Evolutionary conservation across 176 grass and related monocot genomes (phyloP), one percentile per base, ranked within the genome.

Genomic region (Zea luxurians): DNA sequence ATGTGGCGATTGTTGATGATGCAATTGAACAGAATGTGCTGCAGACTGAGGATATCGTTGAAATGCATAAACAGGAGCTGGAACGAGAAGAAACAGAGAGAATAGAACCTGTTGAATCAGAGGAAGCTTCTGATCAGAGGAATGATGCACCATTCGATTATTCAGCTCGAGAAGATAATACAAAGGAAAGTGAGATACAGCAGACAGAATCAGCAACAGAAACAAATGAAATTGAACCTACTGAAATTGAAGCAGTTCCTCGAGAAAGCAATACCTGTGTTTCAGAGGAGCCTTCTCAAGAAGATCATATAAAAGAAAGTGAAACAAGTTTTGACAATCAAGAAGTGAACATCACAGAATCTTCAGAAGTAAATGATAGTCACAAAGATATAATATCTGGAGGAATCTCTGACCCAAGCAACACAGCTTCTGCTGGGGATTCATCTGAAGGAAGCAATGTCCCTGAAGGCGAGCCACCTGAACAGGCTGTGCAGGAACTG

Each of bases 1-100:
- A 79, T 64, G 54, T 34, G 21, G 47, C n/a, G 37, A 70, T 40
- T 48, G 55, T 55, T 47, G 70, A 88, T 20, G 53, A 79, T 12
- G 52, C 16, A 79, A 38, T 62, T 50, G 21, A 79, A 78, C 73
- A 54, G 10, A 46, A 52, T 79, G 76, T 54, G 10, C 43, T 45
- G 68, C 20, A 15, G 73, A 66, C 18, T 68, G 80, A 88, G 15
- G 62, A 66, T 61, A 43, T 79, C 48, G 8, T 61, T 62, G 68
- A 78, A 74, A 70, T 38, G 17, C 58, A 78, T 66, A 20, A 5
- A 1, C 43, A 0, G 37, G 80, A 0, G 11, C 46, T 79, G 74
- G 86, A 83, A 46, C 15, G 69, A 83, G 75, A 79, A 83, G 80
- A 83, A 61, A 88, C 49, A 36, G 74, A 88, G 35, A 83, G 4